These are phyloP conservation scores for Melampsora larici-populina DNA, from an alignment of 1,284 basidiomycete species.

Conservation along the genomic window DNA sequence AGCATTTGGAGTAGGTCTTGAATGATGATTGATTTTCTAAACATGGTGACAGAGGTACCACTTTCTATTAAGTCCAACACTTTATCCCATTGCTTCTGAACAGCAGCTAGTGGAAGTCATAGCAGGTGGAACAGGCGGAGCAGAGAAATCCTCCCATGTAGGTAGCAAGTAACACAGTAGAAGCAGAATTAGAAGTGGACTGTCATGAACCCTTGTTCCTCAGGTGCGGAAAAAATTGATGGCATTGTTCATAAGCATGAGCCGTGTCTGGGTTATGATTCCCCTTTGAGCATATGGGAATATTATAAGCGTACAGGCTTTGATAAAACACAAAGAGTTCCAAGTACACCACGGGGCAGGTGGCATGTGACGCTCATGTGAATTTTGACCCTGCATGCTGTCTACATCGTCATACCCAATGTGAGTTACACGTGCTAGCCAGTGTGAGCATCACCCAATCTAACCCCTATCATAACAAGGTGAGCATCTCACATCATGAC, in stretches of 20 bases:
- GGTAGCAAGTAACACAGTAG: not conserved
- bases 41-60: not conserved
- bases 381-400: too few species aligned
- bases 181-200: not conserved
- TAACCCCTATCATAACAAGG: too few species aligned
- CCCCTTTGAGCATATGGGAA: not conserved
- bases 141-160: too few species aligned
- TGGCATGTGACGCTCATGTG: too few species aligned
- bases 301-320: too few species aligned
- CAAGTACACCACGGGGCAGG: too few species aligned
- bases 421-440: too few species aligned
- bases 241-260: not conserved
- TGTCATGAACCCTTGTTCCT: not conserved
- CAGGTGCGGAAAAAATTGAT: not conserved
- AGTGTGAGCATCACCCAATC: too few species aligned
- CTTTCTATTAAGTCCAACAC: not conserved
- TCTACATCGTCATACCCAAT: too few species aligned
- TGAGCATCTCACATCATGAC: too few species aligned
- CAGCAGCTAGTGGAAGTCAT: not conserved
- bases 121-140: not conserved
- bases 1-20: not conserved
- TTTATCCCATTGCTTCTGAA: not conserved
- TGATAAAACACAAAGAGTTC: too few species aligned
- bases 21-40: not conserved
- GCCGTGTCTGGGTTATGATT: constrained; percentile 4